Base-by-base conservation (phyloP, 2,329 filamentous ascomycete species). In the Phoma sp. region DNA sequence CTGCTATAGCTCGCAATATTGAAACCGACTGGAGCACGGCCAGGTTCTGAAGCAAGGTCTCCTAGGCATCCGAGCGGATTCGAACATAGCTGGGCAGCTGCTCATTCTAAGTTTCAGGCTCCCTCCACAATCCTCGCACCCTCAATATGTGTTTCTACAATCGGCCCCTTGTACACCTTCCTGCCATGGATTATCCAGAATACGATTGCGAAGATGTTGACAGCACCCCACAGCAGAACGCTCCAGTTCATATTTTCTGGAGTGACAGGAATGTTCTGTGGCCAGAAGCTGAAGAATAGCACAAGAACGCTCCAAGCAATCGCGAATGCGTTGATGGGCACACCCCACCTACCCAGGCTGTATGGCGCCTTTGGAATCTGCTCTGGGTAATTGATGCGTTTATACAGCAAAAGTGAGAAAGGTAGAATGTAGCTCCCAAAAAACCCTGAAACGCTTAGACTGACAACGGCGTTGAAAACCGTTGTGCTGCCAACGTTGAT, bases 201-300 rank as follows among this genome's bases (percentile, higher is more conserved):
- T n/a, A 42, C 35, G 5, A 51, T 33, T 9, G 62, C 60, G 54
- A 65, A 65, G 3, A 60, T 33, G 14, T 60, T 55, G 4, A 61
- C 60, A 23, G 51, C 48, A 9, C 55, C 47, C 57, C 54, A 64
- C 29, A 64, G 54, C 41, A 64, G 54, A 47, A 51, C 48, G 32
- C 55, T 60, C 59, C 52, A 68, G 35, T 66, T 68, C 64, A 68
- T 68, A 10, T 55, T 64, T 10, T 49, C 42, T 0, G 52, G 27
- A 18, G 55, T 57, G 4, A 66, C 60, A 1, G 60, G 62, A 22
- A 65, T 43, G 7, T 50, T 50, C 2, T 59, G 49, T 1, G 65
- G 65, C 54, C 63, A 37, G 58, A 64, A 40, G 56, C 59, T 49
- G 39, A 66, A 68, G 37, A 68, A 65, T 25, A 61, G 52, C 2